Conservation (phyloP, 768 basidiomycete species). For the Tulasnella sp. region DNA sequence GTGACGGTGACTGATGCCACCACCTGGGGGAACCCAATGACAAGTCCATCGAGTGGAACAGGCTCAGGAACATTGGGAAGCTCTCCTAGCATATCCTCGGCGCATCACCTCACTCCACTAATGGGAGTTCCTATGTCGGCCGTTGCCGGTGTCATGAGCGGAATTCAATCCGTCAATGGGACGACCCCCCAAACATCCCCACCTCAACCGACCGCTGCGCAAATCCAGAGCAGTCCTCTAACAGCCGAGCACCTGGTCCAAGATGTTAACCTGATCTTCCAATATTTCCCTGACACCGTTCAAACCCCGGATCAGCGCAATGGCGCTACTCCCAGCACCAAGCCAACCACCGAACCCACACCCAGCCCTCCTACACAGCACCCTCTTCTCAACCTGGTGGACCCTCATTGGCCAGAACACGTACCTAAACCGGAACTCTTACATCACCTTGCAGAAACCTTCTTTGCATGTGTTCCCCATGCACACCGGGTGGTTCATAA, state of each 20-base stretch:
- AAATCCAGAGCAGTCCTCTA: not conserved
- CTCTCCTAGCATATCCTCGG: not conserved
- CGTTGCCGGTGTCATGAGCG: not conserved
- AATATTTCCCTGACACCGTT: not conserved
- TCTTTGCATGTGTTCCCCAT: slow-evolving; percentile 25
- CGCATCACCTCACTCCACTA: not conserved
- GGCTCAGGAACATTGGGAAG: not conserved
- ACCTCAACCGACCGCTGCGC: not conserved
- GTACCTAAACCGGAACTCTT: slow-evolving; percentile 23
- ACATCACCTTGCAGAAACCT: slow-evolving; percentile 26
- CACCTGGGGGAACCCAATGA: not conserved
- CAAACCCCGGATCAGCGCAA: not conserved
- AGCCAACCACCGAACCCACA: not conserved
- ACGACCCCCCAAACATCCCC: not conserved
- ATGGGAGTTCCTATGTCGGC: slow-evolving; percentile 2
- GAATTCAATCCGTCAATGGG: not conserved
- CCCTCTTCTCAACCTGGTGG: not conserved
- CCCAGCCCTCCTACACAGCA: not conserved
- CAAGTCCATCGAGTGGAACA: not conserved
- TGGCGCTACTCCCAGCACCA: not conserved
- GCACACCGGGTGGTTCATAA: slow-evolving; percentile 24
- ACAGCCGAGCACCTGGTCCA: not conserved
- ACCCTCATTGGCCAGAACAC: slow-evolving; percentile 20
- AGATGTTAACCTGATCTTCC: not conserved
- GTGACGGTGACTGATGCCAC: not conserved